Conservation (phyloP, 345 rosid genomes). For the Turritis glabra region DNA sequence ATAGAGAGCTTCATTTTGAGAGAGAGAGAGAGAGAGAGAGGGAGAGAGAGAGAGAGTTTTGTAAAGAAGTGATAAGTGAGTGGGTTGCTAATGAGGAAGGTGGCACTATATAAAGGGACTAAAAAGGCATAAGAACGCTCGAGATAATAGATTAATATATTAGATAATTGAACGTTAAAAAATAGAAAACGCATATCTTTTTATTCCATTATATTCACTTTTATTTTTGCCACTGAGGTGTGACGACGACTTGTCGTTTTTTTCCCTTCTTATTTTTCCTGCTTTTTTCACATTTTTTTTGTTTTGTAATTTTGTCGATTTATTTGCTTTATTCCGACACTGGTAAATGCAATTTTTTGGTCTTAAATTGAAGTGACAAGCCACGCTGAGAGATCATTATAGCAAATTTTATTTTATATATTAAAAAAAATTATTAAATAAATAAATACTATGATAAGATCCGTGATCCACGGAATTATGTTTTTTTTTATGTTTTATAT, state of each 20-base stretch:
- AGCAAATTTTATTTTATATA: too few species aligned
- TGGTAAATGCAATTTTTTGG: background rate
- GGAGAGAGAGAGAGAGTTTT: background rate
- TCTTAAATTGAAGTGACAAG: constrained; percentile 15
- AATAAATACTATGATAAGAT: too few species aligned
- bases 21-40: background rate
- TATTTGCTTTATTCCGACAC: constrained; percentile 29
- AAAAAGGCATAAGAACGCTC: constrained; percentile 13
- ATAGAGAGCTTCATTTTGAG: constrained; percentile 36
- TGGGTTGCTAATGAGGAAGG: background rate
- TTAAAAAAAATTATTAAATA: too few species aligned
- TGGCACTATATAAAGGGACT: constrained; percentile 31
- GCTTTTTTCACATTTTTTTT: constrained; percentile 1
- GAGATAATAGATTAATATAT: constrained; percentile 3
- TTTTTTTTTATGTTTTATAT: too few species aligned
- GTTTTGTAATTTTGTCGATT: constrained; percentile 15
- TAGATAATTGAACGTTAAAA: background rate
- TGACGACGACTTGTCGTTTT: constrained; percentile 25
- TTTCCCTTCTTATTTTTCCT: background rate
- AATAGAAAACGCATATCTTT: background rate
- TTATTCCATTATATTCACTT: background rate
- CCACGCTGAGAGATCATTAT: background rate
- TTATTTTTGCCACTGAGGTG: constrained; percentile 15
- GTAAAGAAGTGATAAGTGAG: constrained; percentile 10
- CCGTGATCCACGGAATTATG: too few species aligned